Conservation (phyloP, 2,329 filamentous ascomycete species). For the Aspergillus awamori region DNA sequence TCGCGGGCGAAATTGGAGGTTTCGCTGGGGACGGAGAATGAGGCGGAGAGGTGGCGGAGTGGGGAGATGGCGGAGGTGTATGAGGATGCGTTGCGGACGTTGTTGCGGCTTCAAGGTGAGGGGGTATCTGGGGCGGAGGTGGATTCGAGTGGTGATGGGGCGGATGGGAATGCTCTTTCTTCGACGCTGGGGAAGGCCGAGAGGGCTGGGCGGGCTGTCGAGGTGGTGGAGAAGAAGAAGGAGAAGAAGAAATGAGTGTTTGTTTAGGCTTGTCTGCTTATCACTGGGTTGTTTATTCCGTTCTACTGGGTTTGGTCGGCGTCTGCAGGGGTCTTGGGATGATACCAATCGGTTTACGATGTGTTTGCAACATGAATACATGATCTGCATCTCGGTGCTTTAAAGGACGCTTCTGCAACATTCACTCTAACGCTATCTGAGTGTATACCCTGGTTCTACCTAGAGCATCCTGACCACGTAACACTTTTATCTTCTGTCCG, state of each 20-base stretch:
- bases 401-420: not conserved
- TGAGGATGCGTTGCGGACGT: slow-evolving; percentile 42
- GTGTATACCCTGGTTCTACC: not conserved
- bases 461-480: slow-evolving; percentile 7
- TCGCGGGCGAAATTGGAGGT: slow-evolving; percentile 36
- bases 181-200: slow-evolving; percentile 52
- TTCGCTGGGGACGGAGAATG: slow-evolving; percentile 37
- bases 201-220: slow-evolving; percentile 47
- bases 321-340: slow-evolving; percentile 8
- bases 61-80: slow-evolving; percentile 49
- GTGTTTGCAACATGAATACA: not conserved
- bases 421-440: not conserved
- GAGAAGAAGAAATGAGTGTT: slow-evolving; percentile 37
- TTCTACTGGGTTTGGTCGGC: slow-evolving; percentile 6
- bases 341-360: slow-evolving; percentile 8
- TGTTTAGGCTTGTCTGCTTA: slow-evolving; percentile 9
- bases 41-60: slow-evolving; percentile 43
- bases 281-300: slow-evolving; percentile 12
- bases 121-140: slow-evolving; percentile 22
- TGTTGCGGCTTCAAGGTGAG: slow-evolving; percentile 45
- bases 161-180: slow-evolving; percentile 43
- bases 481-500: slow-evolving; percentile 12
- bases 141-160: slow-evolving; percentile 23
- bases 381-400: not conserved
- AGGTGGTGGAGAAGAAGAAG: slow-evolving; percentile 45